These are phyloP conservation scores for Rhodocollybia butyracea DNA, from an alignment of 768 basidiomycete species.

Conservation along the genomic window DNA sequence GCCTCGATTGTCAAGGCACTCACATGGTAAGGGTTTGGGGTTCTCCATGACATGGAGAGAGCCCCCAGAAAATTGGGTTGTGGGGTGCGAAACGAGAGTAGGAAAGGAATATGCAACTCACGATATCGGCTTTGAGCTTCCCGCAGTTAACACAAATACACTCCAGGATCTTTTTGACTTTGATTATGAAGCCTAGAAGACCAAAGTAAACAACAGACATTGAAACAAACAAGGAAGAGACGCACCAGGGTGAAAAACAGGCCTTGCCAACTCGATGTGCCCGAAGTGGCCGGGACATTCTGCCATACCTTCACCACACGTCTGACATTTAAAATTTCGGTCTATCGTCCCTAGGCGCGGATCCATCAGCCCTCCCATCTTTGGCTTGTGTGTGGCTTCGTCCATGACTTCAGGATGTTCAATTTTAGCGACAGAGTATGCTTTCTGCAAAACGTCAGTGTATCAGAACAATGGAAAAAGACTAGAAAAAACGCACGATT, in stretches of 20 bases:
- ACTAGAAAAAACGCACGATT: slow-evolving; percentile 62
- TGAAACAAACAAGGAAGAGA: slow-evolving; percentile 12
- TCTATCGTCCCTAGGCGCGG: slow-evolving; percentile 98
- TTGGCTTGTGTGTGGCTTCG: slow-evolving; percentile 85
- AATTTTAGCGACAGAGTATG: slow-evolving; percentile 96
- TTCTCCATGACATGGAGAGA: slow-evolving; percentile 91
- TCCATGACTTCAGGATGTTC: slow-evolving; percentile 99
- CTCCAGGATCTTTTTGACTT: slow-evolving; percentile 99
- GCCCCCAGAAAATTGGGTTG: slow-evolving; percentile 98
- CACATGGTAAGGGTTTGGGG: slow-evolving; percentile 89
- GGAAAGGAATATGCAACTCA: slow-evolving; percentile 79
- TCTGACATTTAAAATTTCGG: slow-evolving; percentile 98
- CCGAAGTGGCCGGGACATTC: slow-evolving; percentile 99
- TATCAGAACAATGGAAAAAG: slow-evolving; percentile 14
- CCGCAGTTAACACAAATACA: slow-evolving; percentile 99
- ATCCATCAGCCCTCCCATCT: slow-evolving; percentile 94
- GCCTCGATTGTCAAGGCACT: slow-evolving; percentile 73
- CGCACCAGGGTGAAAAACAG: slow-evolving; percentile 96
- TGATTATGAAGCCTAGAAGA: slow-evolving; percentile 85
- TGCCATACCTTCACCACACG: slow-evolving; percentile 99
- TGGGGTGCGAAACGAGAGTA: slow-evolving; percentile 93
- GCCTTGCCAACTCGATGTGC: slow-evolving; percentile 93
- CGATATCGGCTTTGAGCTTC: slow-evolving; percentile 94
- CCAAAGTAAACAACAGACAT: not conserved
- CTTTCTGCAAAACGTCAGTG: slow-evolving; percentile 66